These are phyloP conservation scores for Kwoniella shivajii DNA, from an alignment of 1,284 basidiomycete genomes.

Conservation along the genomic window DNA sequence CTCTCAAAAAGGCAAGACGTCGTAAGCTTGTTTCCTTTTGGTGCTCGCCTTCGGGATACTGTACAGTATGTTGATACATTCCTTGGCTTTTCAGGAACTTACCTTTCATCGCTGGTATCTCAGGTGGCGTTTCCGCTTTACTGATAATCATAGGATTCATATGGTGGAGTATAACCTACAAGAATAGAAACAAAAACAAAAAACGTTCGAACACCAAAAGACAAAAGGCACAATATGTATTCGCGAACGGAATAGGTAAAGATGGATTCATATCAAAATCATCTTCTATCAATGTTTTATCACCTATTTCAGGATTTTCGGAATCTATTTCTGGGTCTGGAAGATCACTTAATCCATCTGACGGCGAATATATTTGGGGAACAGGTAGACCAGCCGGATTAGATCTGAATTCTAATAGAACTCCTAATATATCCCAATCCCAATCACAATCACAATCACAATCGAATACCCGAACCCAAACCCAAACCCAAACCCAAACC, in stretches of 20 bases:
- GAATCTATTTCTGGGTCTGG: neutral
- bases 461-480: neutral
- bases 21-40: too few relatives aligned
- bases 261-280: slow-evolving; percentile 9
- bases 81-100: neutral
- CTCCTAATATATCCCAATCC: too few relatives aligned
- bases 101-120: slow-evolving; percentile 12
- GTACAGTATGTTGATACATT: neutral
- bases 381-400: slow-evolving; percentile 11
- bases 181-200: neutral
- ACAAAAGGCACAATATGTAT: slow-evolving; percentile 15
- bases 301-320: neutral
- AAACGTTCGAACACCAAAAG: neutral
- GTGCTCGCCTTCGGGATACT: too few relatives aligned
- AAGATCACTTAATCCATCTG: neutral
- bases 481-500: neutral
- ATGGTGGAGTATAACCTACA: neutral
- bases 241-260: slow-evolving; percentile 17
- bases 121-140: neutral
- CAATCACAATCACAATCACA: neutral
- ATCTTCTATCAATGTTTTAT: slow-evolving; percentile 14
- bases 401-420: neutral
- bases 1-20: neutral
- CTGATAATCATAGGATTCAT: neutral
- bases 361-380: slow-evolving; percentile 8